Base-by-base conservation (phyloP, 2,329 filamentous ascomycete species). In the Aspergillus versicolor region DNA sequence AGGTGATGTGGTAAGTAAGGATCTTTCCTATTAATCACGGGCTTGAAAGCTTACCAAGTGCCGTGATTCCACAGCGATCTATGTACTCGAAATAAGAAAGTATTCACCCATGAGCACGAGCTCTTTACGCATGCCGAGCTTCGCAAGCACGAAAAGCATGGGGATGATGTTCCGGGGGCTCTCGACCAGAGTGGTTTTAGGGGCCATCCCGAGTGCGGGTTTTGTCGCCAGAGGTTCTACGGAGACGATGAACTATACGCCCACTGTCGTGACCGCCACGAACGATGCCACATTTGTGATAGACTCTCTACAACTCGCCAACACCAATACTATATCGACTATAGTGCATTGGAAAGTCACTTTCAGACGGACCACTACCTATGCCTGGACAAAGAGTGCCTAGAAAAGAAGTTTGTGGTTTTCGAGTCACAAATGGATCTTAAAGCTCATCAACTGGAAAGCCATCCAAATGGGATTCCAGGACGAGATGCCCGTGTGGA, bases 371-470 rank as follows among this genome's bases (percentile, higher is more conserved):
- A 94, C 56, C 94, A 99, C 73, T 96, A 88, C 69, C 78, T 92
- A 0, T 99, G 94, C 70, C 74, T 84, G 6, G 92, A 99, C 66
- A 82, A 84, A 53, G 92, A 96, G 69, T 99, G 94, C 68, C 72
- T 94, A 69, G 94, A 97, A 66, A 96, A 96, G 83, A 97, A 97
- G 72, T 97, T 97, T 70, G 89, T 97, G 30, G 94, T 97, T 0
- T 99, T 99, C 65, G 91, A 91, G 54, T 92, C 92, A 0, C 91
- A 97, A 68, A 87, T 99, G 81, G 94, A 99, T 68, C 78, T 99
- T 46, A 96, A 97, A 73, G 94, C 89, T 3, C 94, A 99, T 75
- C 91, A 96, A 71, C 77, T 99, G 9, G 88, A 89, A 65, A 84
- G 88, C 53, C 94, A 99, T 70, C 91, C 88, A 0, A 86, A 87